phyloP scores from a whole-genome alignment of 176 grass and related monocot species.

The Tuctoria greenei region DNA sequence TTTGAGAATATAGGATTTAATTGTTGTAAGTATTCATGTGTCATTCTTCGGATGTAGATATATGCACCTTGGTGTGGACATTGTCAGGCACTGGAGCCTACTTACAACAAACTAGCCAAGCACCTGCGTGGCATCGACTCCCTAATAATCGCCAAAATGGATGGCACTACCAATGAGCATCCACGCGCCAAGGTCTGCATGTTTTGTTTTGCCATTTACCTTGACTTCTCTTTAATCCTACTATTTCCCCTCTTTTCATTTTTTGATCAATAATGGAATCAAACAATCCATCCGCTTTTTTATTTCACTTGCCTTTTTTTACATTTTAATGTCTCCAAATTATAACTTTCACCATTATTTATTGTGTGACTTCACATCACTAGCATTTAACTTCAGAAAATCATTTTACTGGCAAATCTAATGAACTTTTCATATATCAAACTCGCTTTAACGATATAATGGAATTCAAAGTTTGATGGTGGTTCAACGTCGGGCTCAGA shows the following conservation, averaged over 20 bases:
- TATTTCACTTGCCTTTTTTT: not conserved
- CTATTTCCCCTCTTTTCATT: not conserved
- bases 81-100: constrained; percentile 85
- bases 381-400: not conserved
- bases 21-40: not conserved
- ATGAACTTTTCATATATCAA: not conserved
- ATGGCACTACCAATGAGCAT: constrained; percentile 87
- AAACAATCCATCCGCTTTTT: not conserved
- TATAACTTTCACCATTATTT: not conserved
- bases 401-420: not conserved
- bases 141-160: constrained; percentile 97
- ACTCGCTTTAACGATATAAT: not conserved
- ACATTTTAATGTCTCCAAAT: not conserved
- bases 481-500: not conserved
- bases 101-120: constrained; percentile 81
- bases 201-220: constrained; percentile 20
- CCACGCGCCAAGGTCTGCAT: constrained; percentile 69
- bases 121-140: constrained; percentile 71
- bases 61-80: constrained; percentile 98
- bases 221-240: constrained; percentile 11
- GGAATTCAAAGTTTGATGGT: not conserved
- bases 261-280: not conserved
- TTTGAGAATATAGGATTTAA: constrained; percentile 17
- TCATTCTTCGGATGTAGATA: constrained; percentile 49
- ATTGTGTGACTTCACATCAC: not conserved